Conservation (phyloP, 805 yeast species). For the Kluyveromyces lactis region DNA sequence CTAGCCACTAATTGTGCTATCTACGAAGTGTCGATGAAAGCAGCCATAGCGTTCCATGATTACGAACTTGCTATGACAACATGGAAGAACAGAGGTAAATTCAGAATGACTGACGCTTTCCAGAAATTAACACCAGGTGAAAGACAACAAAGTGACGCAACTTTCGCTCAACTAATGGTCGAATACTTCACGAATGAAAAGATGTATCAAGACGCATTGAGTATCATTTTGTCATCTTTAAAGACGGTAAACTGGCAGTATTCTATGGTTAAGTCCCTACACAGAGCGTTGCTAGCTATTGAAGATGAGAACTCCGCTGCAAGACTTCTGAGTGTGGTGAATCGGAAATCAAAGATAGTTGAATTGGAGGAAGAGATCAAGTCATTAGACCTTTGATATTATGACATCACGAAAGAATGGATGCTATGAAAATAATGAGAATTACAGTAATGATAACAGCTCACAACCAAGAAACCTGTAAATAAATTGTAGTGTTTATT, state of each 20-base stretch:
- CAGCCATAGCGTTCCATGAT: slow-evolving; percentile 51
- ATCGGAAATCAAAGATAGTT: slow-evolving; percentile 18
- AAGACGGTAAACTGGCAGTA: slow-evolving; percentile 64
- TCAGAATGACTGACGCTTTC: slow-evolving; percentile 49
- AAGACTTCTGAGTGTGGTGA: slow-evolving; percentile 27
- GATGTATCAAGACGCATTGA: slow-evolving; percentile 58
- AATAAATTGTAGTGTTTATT: too few relatives aligned
- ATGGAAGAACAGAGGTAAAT: slow-evolving; percentile 76
- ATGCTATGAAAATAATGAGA: too few relatives aligned
- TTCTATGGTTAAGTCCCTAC: slow-evolving; percentile 36
- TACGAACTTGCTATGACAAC: slow-evolving; percentile 51
- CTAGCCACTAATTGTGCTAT: slow-evolving; percentile 38
- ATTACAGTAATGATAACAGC: too few relatives aligned
- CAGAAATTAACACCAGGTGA: slow-evolving; percentile 43
- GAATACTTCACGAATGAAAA: slow-evolving; percentile 47
- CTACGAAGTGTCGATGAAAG: slow-evolving; percentile 56
- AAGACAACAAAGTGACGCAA: slow-evolving; percentile 16
- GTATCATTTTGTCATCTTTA: slow-evolving; percentile 57
- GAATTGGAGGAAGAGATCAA: slow-evolving; percentile 14
- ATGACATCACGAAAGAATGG: not conserved
- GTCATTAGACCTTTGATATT: slow-evolving; percentile 11
- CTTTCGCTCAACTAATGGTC: slow-evolving; percentile 67
- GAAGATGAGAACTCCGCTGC: slow-evolving; percentile 36
- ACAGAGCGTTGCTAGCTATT: slow-evolving; percentile 31
- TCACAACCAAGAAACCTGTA: too few relatives aligned